phyloP scores from a whole-genome alignment of 192 early-diverging fungal species.

The Coemansia asiatica region DNA sequence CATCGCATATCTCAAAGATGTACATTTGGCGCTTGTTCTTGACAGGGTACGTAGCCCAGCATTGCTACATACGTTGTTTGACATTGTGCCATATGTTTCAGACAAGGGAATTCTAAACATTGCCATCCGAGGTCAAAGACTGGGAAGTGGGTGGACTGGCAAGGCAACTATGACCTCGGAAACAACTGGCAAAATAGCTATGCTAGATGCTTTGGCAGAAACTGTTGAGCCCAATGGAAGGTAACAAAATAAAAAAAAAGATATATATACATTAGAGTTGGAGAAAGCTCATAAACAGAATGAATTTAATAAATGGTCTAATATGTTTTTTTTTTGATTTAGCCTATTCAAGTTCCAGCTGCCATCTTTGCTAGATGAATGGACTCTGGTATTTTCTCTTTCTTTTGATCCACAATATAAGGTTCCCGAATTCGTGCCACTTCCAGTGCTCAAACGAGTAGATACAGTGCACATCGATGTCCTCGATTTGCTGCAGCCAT shows the following conservation, averaged over 20 bases:
- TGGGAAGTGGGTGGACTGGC: neutral
- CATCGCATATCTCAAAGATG: slow-evolving; percentile 32
- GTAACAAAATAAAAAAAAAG: neutral
- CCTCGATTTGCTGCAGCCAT: slow-evolving; percentile 22
- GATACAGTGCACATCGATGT: slow-evolving; percentile 28
- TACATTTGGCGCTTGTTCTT: slow-evolving; percentile 36
- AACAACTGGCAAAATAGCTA: slow-evolving; percentile 1
- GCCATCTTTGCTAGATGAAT: slow-evolving; percentile 30
- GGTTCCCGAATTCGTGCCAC: slow-evolving; percentile 2
- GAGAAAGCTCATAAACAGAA: no score
- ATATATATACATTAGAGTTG: no score
- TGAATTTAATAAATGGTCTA: no score
- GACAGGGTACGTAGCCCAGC: slow-evolving; percentile 11
- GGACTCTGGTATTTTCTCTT: slow-evolving; percentile 22
- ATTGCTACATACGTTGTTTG: slow-evolving; percentile 11
- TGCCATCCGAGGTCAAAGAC: neutral
- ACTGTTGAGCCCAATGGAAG: slow-evolving; percentile 13
- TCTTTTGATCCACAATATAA: slow-evolving; percentile 24
- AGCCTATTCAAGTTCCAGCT: slow-evolving; percentile 24
- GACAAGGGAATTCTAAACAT: neutral
- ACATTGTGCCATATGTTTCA: slow-evolving; percentile 14
- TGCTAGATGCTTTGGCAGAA: slow-evolving; percentile 10
- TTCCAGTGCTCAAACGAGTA: slow-evolving; percentile 2
- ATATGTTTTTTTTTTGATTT: no score
- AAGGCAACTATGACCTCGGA: slow-evolving; percentile 8